Conservation (phyloP, 2,329 filamentous ascomycete genomes). For the Venturia nashicola region DNA sequence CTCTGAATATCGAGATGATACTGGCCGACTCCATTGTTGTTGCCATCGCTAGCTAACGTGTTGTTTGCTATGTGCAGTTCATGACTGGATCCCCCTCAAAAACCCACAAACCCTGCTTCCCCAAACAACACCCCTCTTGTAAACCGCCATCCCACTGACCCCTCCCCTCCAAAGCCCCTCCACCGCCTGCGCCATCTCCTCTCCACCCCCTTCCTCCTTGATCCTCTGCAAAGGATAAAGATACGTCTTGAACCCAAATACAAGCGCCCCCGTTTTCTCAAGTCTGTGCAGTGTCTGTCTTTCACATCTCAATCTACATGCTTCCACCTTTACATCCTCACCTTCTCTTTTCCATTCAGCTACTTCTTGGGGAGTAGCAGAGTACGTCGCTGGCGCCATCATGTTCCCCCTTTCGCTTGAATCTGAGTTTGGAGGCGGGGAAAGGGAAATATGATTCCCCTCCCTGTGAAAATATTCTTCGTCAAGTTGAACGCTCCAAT, state of each 20-base stretch:
- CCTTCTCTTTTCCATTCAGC: constrained; percentile 21
- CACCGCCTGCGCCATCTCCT: constrained; percentile 43
- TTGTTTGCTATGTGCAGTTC: no score
- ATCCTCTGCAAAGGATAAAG: constrained; percentile 42
- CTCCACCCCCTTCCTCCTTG: constrained; percentile 43
- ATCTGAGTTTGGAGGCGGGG: neutral
- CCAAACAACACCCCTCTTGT: constrained; percentile 47
- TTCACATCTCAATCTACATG: constrained; percentile 41
- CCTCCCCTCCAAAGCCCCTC: constrained; percentile 46
- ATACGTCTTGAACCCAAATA: constrained; percentile 54
- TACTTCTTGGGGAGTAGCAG: constrained; percentile 11
- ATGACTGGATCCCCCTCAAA: constrained; percentile 30
- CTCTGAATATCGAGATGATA: no score
- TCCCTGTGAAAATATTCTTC: constrained; percentile 26
- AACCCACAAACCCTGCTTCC: constrained; percentile 41
- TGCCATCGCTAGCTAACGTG: no score
- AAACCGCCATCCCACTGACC: constrained; percentile 44
- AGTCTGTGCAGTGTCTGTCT: constrained; percentile 50
- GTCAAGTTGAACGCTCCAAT: constrained; percentile 38
- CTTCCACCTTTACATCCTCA: constrained; percentile 28
- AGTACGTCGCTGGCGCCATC: constrained; percentile 9
- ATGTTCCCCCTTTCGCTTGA: neutral
- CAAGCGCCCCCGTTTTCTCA: constrained; percentile 38
- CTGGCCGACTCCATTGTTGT: no score
- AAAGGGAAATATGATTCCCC: constrained; percentile 29